Percentiles rank a stretch among this genome's conserved stretches.
Conservation (phyloP, 2,329 filamentous ascomycete genomes). For the Incumbomyces lentus region DNA sequence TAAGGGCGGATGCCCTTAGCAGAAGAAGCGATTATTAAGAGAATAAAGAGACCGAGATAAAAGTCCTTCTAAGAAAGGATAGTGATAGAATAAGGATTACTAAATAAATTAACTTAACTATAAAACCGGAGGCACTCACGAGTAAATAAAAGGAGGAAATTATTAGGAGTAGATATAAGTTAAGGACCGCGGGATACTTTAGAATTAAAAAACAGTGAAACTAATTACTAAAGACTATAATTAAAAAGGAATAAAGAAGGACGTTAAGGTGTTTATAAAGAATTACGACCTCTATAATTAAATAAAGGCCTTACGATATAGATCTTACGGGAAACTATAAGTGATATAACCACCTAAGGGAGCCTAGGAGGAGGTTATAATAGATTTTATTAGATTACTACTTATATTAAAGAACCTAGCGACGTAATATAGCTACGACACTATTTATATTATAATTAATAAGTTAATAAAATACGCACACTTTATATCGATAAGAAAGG, state of each 20-base stretch:
- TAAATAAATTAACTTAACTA: not conserved
- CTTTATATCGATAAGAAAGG: slow-evolving; percentile 5
- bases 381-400: slow-evolving; percentile 8
- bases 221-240: slow-evolving; percentile 8
- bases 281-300: slow-evolving; percentile 9
- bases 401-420: slow-evolving; percentile 4
- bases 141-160: not conserved
- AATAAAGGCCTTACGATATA: slow-evolving; percentile 9
- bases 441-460: slow-evolving; percentile 10
- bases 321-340: slow-evolving; percentile 8
- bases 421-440: slow-evolving; percentile 6
- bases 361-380: slow-evolving; percentile 6
- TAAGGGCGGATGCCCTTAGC: slow-evolving; percentile 12
- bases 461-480: slow-evolving; percentile 4
- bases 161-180: slow-evolving; percentile 7
- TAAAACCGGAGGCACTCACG: slow-evolving; percentile 1
- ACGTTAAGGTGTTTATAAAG: slow-evolving; percentile 8
- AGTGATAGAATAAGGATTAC: slow-evolving; percentile 3
- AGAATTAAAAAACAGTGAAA: slow-evolving; percentile 9
- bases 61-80: not conserved
- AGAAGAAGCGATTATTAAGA: slow-evolving; percentile 7
- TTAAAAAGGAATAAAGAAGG: slow-evolving; percentile 8
- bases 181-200: slow-evolving; percentile 1
- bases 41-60: not conserved
- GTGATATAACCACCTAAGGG: slow-evolving; percentile 10